Evolutionary conservation across 2,329 filamentous ascomycete species (phyloP).

Genomic region (Colletotrichum cuscutae): DNA sequence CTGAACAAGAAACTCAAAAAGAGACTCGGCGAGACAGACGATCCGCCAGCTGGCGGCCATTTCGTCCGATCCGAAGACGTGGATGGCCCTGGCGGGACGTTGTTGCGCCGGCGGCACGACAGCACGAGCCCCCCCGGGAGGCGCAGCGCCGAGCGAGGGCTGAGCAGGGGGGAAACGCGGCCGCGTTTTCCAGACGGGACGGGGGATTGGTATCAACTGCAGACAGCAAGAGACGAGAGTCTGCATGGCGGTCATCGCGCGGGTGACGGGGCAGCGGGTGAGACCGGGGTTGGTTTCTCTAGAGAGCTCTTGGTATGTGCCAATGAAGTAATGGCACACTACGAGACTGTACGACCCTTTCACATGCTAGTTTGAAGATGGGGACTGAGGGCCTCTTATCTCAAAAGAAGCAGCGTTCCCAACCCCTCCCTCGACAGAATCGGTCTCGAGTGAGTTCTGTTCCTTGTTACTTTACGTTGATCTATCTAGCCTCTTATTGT

Average conservation of each 20-base stretch:
- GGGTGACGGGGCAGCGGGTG: background rate
- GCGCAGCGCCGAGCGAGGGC: constrained; percentile 17
- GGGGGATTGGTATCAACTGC: background rate
- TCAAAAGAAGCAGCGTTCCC: constrained; percentile 12
- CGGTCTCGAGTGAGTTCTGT: background rate
- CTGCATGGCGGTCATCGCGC: constrained; percentile 6
- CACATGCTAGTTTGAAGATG: constrained; percentile 17
- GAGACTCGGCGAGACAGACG: constrained; percentile 20
- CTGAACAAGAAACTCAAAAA: background rate
- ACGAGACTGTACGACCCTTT: background rate
- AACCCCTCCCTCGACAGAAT: background rate
- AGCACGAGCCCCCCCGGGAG: constrained; percentile 8
- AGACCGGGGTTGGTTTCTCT: constrained; percentile 1
- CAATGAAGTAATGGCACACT: background rate
- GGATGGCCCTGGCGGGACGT: constrained; percentile 22
- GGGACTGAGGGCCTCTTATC: background rate
- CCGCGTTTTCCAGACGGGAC: background rate
- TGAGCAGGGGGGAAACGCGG: background rate
- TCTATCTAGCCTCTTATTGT: background rate
- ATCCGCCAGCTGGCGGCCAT: constrained; percentile 16
- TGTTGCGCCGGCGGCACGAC: constrained; percentile 29
- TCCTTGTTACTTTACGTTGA: constrained; percentile 1
- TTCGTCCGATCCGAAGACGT: constrained; percentile 27
- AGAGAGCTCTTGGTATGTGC: background rate
- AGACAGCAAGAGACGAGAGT: background rate